A percentile compares a stretch with the other conserved stretches of the same genome.
Evolutionary conservation across 2,329 filamentous ascomycete genomes (phyloP).

Genomic region (Ophiocordyceps camponoti-floridani): DNA sequence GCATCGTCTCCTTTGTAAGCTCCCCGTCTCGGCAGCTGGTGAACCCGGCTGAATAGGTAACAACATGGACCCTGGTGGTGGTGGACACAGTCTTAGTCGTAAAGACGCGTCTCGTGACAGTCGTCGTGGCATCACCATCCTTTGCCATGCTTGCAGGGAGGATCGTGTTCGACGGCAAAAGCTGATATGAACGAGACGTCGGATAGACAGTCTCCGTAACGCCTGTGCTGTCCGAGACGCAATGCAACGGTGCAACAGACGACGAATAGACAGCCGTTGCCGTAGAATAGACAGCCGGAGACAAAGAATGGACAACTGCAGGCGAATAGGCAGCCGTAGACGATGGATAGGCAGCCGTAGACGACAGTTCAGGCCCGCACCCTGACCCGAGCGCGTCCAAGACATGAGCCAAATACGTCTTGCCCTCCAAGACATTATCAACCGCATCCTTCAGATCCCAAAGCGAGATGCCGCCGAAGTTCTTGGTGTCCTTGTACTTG

Average conservation of each 20-base stretch:
- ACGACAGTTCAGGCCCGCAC: slow-evolving; percentile 8
- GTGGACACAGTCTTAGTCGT: no score
- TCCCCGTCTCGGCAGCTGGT: neutral
- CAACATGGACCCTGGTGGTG: neutral
- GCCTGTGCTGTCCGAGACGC: no score
- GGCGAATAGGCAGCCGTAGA: neutral
- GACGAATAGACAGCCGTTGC: neutral
- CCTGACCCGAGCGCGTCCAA: slow-evolving; percentile 19
- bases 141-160: no score
- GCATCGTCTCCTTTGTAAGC: neutral
- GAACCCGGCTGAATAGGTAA: neutral
- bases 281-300: neutral
- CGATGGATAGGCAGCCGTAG: neutral
- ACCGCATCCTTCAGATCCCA: slow-evolving; percentile 23
- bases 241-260: no score
- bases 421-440: slow-evolving; percentile 12
- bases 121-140: no score
- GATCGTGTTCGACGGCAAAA: no score
- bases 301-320: no score
- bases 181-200: no score
- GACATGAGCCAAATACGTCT: slow-evolving; percentile 18
- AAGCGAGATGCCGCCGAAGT: slow-evolving; percentile 27
- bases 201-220: no score
- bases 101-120: no score
- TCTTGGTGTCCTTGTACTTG: slow-evolving; percentile 13